Base-by-base conservation (phyloP, 1,284 basidiomycete genomes). In the Stygiomarasmius scandens region DNA sequence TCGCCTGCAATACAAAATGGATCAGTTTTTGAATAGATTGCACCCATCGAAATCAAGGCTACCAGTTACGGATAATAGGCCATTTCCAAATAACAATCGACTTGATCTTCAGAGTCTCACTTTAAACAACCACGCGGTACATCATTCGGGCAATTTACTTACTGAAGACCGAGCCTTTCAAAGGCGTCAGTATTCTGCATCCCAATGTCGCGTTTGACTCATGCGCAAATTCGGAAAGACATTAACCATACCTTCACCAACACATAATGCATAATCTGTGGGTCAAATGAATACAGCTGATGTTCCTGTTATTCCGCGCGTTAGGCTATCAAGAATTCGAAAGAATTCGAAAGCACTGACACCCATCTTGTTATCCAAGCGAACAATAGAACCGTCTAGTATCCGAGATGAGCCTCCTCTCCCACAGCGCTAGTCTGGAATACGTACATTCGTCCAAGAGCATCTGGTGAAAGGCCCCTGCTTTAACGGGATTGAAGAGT, bases 161-260 rank as follows among this genome's bases (percentile, higher is more conserved):
- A 41, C 38, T 12, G n/a, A 19, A 41, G 38, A 41, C 38, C 38
- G 14, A 41, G 38, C 16, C 38, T 41, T 41, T 41, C 38, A 41
- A 41, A 41, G 38, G 5, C n/a, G 38, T 16, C 4, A 6, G 14
- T n/a, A 19, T 41, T 5, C 11, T 19, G 38, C n/a, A 41, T 41
- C 6, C 38, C 6, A n/a, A n/a, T 41, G 38, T 16, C 38, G 5
- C 38, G 5, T n/a, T 41, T 47, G 6, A 16, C 25, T 27, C n/a
- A 29, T 6, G 10, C 12, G 22, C 25, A n/a, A 29, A 49, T n/a
- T n/a, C n/a, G n/a, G n/a, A n/a, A n/a, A n/a, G n/a, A n/a, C n/a
- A n/a, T n/a, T n/a, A n/a, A n/a, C n/a, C n/a, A 16, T 49, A 49
- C 48, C 48, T 49, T 49, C 12, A 49, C 48, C n/a, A 49, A 29